Percentiles rank a stretch among this genome's conserved stretches.
phyloP scores from a whole-genome alignment of 2,329 filamentous ascomycete genomes.

The Phyllosticta citriasiana region DNA sequence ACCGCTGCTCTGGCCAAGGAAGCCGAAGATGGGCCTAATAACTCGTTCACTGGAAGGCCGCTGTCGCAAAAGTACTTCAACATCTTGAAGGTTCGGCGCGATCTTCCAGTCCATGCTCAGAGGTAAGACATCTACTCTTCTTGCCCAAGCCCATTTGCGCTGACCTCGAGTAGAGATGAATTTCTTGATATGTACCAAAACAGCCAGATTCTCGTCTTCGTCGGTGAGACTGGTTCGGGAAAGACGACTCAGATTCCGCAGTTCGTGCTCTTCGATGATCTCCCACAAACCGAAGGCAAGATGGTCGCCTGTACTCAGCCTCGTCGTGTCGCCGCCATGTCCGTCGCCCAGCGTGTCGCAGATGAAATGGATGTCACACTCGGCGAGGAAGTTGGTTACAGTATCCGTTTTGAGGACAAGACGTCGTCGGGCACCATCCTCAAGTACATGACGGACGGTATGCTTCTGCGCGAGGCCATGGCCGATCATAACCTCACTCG shows the following conservation, averaged over 20 bases:
- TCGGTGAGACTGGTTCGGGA: constrained; percentile 97
- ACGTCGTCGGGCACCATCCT: constrained; percentile 82
- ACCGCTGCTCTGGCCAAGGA: constrained; percentile 63
- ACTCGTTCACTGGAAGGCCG: constrained; percentile 71
- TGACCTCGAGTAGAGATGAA: constrained; percentile 54
- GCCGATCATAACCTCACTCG: constrained; percentile 79
- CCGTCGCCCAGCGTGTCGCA: constrained; percentile 89
- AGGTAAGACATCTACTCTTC: constrained; percentile 45
- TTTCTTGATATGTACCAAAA: constrained; percentile 89
- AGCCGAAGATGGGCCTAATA: constrained; percentile 71
- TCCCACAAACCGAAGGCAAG: constrained; percentile 76
- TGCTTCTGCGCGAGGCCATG: constrained; percentile 91
- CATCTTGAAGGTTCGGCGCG: constrained; percentile 74
- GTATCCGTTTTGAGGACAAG: constrained; percentile 92
- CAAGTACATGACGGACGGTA: constrained; percentile 99
- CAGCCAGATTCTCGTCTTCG: constrained; percentile 93
- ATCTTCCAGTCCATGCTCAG: constrained; percentile 86
- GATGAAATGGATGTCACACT: constrained; percentile 90
- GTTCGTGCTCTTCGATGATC: constrained; percentile 94
- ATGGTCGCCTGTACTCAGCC: constrained; percentile 96
- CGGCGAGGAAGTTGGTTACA: constrained; percentile 91
- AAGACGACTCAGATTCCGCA: constrained; percentile 99
- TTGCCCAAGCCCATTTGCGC: background rate
- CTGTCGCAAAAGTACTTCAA: constrained; percentile 81
- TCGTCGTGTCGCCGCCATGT: constrained; percentile 94